Base-by-base conservation (phyloP, 345 rosid species). In the Mallotus nudiflorus region DNA sequence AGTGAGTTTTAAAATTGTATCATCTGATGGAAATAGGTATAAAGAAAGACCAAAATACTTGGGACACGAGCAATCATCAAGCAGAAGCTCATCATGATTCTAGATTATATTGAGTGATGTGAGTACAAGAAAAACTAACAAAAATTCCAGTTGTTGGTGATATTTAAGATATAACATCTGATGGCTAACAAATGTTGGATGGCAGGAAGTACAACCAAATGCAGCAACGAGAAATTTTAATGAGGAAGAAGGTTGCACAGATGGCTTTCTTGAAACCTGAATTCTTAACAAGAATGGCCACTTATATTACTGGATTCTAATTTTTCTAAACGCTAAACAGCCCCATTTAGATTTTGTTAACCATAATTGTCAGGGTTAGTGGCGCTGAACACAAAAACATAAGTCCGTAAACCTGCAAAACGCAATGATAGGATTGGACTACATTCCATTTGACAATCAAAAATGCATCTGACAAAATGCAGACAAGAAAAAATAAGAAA, bases 11-110 rank as follows among this genome's bases (percentile, higher is more conserved):
- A 58, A 22, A 31, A 50, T 61, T 28, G 59, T 31, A 55, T 11
- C 59, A 66, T 58, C 62, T 28, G 28, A 54, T 22, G 69, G 20
- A 53, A 28, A 37, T 37, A 66, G 28, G 53, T 11, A 44, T 28
- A 60, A 59, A 40, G 14, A 18, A 59, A 9, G 42, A 42, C 16
- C 63, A 24, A 54, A 10, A 66, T 53, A 15, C 33, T 15, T 0
- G 24, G 11, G 10, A 44, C 24, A 22, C 20, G 5, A 12, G 52
- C 18, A 44, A 62, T n/a, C 25, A 62, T 57, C 40, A 63, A 27
- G 39, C 53, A 63, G 39, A 2, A 16, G 22, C 19, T 62, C 53
- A 15, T 63, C 50, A 44, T 63, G 53, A 29, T 44, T 63, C 50
- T 39, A 22, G 31, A 62, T n/a, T 19, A 25, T 40, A 25, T 62